phyloP scores from a whole-genome alignment of 345 rosid species.

The Punica granatum region DNA sequence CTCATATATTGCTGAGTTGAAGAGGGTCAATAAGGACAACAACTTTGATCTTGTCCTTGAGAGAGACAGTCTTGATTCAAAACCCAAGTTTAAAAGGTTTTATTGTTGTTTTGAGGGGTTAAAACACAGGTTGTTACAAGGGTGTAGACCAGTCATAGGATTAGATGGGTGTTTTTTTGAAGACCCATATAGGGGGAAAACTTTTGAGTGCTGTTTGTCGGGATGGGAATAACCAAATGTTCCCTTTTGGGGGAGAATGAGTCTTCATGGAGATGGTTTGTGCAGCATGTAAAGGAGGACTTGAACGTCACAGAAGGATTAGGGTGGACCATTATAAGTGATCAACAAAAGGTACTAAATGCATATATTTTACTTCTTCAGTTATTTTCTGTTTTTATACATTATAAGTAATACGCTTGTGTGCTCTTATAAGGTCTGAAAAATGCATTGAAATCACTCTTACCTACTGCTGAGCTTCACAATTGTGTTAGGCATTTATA shows the following conservation, averaged over 20 bases:
- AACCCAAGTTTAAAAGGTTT: neutral
- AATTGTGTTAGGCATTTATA: too few species aligned
- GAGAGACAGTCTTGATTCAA: neutral
- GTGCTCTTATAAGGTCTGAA: too few species aligned
- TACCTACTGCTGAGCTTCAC: too few species aligned
- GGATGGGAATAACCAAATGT: too few species aligned
- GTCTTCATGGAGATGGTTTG: too few species aligned
- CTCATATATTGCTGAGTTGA: neutral
- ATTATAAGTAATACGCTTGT: too few species aligned
- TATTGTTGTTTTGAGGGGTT: neutral
- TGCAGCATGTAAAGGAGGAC: neutral
- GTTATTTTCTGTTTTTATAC: too few species aligned
- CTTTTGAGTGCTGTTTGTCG: too few species aligned
- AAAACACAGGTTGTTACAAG: neutral
- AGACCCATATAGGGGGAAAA: too few species aligned
- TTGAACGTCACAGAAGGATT: neutral
- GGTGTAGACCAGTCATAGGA: neutral
- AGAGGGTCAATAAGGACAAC: neutral
- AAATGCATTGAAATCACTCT: too few species aligned
- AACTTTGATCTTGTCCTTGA: neutral
- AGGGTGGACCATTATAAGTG: neutral
- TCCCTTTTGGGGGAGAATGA: too few species aligned
- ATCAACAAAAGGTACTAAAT: neutral
- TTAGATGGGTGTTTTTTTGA: neutral
- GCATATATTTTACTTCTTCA: neutral